Conservation (phyloP, 768 basidiomycete genomes). For the Cantharellus cinnabarinus region DNA sequence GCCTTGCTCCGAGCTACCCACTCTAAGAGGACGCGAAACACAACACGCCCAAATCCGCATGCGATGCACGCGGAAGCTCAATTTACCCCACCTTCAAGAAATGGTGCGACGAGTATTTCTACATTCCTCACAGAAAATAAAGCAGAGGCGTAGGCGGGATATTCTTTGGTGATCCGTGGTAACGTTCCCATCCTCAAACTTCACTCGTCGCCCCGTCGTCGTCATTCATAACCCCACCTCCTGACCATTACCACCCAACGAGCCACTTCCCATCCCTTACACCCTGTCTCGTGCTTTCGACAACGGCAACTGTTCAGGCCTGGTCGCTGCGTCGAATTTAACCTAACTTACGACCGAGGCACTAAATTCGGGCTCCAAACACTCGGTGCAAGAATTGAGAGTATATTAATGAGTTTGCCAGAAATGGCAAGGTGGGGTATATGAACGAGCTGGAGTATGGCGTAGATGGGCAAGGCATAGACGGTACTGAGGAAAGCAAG, state of each 20-base stretch:
- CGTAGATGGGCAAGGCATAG: conserved; percentile 39
- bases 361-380: conserved; percentile 75
- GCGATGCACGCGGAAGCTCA: conserved; percentile 43
- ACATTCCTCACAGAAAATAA: conserved; percentile 71
- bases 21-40: conserved; percentile 73
- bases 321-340: conserved; percentile 91
- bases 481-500: conserved; percentile 47
- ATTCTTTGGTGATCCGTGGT: conserved; percentile 86
- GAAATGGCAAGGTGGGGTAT: conserved; percentile 56
- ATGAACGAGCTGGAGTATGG: conserved; percentile 30
- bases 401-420: conserved; percentile 77
- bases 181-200: conserved; percentile 43
- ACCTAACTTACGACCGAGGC: conserved; percentile 67
- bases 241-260: background rate
- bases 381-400: conserved; percentile 73
- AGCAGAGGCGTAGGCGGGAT: conserved; percentile 80
- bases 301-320: conserved; percentile 86
- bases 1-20: conserved; percentile 85
- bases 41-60: conserved; percentile 47
- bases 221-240: conserved; percentile 11
- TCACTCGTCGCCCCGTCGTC: conserved; percentile 8
- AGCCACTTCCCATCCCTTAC: conserved; percentile 59
- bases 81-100: conserved; percentile 70
- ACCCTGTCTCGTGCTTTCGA: conserved; percentile 30
- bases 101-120: conserved; percentile 98